Evolutionary conservation across 2,329 filamentous ascomycete genomes (phyloP), one percentile per base, ranked within the genome.

Genomic region (Cordyceps farinosa): DNA sequence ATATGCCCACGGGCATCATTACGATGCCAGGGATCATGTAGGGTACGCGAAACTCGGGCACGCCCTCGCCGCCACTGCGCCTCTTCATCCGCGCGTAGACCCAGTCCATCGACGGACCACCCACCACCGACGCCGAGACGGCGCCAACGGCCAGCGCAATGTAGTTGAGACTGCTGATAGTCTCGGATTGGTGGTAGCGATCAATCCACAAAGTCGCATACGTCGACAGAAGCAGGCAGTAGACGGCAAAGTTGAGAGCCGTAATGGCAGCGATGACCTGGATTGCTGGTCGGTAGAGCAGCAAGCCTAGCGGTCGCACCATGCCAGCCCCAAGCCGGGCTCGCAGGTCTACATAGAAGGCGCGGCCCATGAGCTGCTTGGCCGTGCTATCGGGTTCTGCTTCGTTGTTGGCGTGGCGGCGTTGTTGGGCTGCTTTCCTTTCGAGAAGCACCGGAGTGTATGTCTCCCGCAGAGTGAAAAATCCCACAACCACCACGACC

Each of bases 391-490:
- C 22, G 10, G 42, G 17, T 22, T 29, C 22, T 27, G 45, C 8
- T 10, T 7, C 22, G 45, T 47, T n/a, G n/a, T 13, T n/a, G 42
- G 42, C 15, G 40, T 22, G 9, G 17, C 17, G 42, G 8, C 42
- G n/a, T 10, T n/a, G 42, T 22, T 13, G n/a, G 15, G 47, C 45
- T 22, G 55, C 58, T 50, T 63, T 61, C 40, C n/a, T 45, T 32
- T 38, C 17, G 0, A 91, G 79, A 5, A 91, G 79, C 22, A 82
- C 82, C 0, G 88, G 87, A 0, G 83, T 83, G 70, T 90, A 90
- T 0, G 87, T 89, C 70, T 84, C 83, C 1, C 40, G 50, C 11
- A 69, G 80, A 69, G 88, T 78, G 44, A 89, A 69, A 3, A 84
- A 47, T 0, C 71, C 87, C 17, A 82, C 71, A 1, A 84, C 42